Base-by-base conservation (phyloP, 1,284 basidiomycete species). In the Ustilago crameri region DNA sequence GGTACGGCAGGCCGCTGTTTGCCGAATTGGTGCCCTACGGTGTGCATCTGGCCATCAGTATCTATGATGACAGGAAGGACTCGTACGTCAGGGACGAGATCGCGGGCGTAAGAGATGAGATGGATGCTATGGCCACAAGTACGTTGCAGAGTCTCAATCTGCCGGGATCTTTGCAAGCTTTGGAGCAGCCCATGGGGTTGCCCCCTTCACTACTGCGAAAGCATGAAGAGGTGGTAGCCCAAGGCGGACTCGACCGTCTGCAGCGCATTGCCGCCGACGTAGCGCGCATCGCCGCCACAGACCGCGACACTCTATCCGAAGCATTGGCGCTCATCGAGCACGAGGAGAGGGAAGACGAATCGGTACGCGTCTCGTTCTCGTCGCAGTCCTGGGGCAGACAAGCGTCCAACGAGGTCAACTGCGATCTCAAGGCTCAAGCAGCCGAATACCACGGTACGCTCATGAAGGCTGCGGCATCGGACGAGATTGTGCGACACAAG, bases 201-300 rank as follows among this genome's bases (percentile, higher is more conserved):
- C 95, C 96, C 1, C 92, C 93, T 0, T 92, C 92, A 65, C 84
- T 98, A 15, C 83, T 98, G 41, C 89, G 89, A 65, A 93, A 93
- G 83, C 91, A 92, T 0, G 91, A 93, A 80, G 91, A 96, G 82
- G 89, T 98, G 1, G 88, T 91, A 42, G 83, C 88, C 0, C 90
- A 92, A 53, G 89, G 93, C 59, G 94, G 94, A 0, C 87, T 90
- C 0, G 86, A 87, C 17, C 87, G 88, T 41, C 89, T 98, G 20
- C 88, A 90, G 72, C 86, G 87, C 9, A 88, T 90, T 37, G 86
- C 95, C 37, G 88, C 90, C 51, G 90, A 92, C 75, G 89, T 95
- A 0, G 86, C 90, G 44, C 86, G 87, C 41, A 86, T 95, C 2
- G 88, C 90, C 0, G 85, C 86, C 49, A 87, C 89, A 14, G 89